A percentile compares a stretch with the other conserved stretches of the same genome.
phyloP scores from a whole-genome alignment of 2,329 filamentous ascomycete species.

The Leptographium radiaticola region DNA sequence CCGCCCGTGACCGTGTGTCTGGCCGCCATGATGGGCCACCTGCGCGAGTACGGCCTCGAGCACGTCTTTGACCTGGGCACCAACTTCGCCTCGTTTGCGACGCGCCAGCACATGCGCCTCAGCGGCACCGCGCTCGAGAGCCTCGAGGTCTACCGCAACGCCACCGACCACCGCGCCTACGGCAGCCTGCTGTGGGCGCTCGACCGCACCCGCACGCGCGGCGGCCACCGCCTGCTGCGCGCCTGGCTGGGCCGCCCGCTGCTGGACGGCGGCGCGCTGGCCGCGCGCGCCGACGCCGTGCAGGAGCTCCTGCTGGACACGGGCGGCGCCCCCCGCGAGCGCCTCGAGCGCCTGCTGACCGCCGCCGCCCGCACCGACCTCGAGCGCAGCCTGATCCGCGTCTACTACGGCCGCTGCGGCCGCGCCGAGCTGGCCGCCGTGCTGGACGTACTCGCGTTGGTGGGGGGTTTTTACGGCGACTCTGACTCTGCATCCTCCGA shows the following conservation, averaged over 20 bases:
- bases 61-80: conserved; percentile 94
- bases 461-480: no score
- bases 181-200: conserved; percentile 94
- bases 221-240: conserved; percentile 73
- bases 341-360: conserved; percentile 57
- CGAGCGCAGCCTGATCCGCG: conserved; percentile 83
- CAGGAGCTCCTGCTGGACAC: conserved; percentile 71
- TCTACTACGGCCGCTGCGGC: conserved; percentile 94
- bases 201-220: conserved; percentile 81
- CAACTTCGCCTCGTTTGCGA: conserved; percentile 93
- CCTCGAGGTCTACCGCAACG: conserved; percentile 89
- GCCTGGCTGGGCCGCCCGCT: conserved; percentile 93
- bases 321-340: conserved; percentile 54
- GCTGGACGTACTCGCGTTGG: conserved; percentile 77
- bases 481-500: no score
- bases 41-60: conserved; percentile 83
- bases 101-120: conserved; percentile 86
- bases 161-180: conserved; percentile 71
- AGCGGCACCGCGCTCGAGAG: conserved; percentile 92
- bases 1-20: conserved; percentile 83
- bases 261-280: conserved; percentile 59
- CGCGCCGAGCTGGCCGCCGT: conserved; percentile 76
- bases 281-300: conserved; percentile 71
- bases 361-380: conserved; percentile 67
- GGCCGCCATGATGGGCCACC: conserved; percentile 89